Conservation (phyloP, 176 grass and related monocot species). For the Tillandsia fasciculata region DNA sequence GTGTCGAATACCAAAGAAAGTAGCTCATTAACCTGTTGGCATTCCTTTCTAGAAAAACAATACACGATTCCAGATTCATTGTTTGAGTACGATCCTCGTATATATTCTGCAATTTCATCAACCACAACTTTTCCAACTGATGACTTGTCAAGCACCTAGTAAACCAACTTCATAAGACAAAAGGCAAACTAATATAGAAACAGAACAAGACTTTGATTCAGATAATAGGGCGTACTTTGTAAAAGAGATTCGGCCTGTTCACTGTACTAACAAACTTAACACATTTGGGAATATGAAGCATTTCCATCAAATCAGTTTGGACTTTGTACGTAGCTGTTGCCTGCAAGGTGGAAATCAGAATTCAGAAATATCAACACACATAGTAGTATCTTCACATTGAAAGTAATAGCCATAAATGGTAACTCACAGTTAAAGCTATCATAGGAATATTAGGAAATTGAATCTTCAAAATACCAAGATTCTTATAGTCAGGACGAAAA, state of each 20-base stretch:
- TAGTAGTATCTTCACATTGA: background rate
- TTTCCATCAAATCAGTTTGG: conserved; percentile 83
- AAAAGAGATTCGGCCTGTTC: conserved; percentile 91
- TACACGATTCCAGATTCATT: conserved; percentile 94
- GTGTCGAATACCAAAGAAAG: conserved; percentile 14
- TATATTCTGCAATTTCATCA: conserved; percentile 82
- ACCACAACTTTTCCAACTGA: conserved; percentile 65
- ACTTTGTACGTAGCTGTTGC: conserved; percentile 91
- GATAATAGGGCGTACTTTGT: conserved; percentile 42
- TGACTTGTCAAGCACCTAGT: conserved; percentile 79
- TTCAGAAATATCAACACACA: background rate
- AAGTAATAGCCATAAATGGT: background rate
- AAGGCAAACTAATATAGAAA: background rate
- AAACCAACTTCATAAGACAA: background rate
- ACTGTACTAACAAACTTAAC: conserved; percentile 86
- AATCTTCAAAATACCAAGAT: conserved; percentile 91
- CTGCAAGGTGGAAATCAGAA: conserved; percentile 25
- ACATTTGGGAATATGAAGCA: conserved; percentile 86
- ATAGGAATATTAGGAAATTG: conserved; percentile 91
- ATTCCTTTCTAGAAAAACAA: conserved; percentile 95
- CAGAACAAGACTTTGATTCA: background rate
- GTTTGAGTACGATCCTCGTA: conserved; percentile 64
- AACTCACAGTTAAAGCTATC: conserved; percentile 93
- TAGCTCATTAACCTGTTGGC: conserved; percentile 53
- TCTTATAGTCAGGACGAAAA: conserved; percentile 98